phyloP scores from a whole-genome alignment of 2,329 filamentous ascomycete species.

The Arthrobotrys musiformis region DNA sequence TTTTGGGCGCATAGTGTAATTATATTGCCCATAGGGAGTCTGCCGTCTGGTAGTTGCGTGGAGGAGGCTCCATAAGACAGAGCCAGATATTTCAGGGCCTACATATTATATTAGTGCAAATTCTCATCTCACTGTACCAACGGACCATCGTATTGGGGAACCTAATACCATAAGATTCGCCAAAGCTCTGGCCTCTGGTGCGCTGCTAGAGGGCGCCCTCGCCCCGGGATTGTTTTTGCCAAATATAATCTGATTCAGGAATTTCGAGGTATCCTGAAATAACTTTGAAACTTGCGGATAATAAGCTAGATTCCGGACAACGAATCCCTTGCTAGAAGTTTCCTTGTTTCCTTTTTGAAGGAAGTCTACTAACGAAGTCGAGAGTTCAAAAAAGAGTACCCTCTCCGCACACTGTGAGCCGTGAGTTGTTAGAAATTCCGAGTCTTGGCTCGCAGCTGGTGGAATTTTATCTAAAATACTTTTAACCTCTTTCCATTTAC shows the following conservation, averaged over 20 bases:
- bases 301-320: neutral
- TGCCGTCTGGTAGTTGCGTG: too few species aligned
- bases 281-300: neutral
- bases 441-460: neutral
- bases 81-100: neutral
- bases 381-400: constrained; percentile 16
- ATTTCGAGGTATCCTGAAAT: neutral
- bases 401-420: neutral
- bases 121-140: too few species aligned
- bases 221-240: neutral
- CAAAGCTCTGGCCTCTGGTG: neutral
- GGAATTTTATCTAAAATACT: neutral
- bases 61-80: too few species aligned
- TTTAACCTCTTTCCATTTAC: neutral
- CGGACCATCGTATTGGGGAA: too few species aligned
- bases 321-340: neutral
- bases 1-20: neutral
- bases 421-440: neutral
- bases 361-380: neutral
- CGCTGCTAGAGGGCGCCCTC: neutral
- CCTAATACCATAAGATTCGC: neutral
- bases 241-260: neutral
- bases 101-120: too few species aligned
- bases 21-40: neutral
- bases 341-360: neutral